Base-by-base conservation (phyloP, 257 asterid genomes). In the Fraxinus quadrangulata region DNA sequence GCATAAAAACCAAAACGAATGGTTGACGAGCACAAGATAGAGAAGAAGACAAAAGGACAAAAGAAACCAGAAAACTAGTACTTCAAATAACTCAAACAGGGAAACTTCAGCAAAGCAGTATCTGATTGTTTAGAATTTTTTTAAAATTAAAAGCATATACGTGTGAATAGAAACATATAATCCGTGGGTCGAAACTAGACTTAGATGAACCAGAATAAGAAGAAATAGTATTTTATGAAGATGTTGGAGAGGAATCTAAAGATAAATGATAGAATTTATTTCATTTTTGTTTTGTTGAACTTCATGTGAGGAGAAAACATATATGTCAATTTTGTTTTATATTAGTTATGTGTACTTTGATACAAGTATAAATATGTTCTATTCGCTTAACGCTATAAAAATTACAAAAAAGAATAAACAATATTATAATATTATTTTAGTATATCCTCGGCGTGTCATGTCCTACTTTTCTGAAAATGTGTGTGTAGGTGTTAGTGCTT, bases 1-100 rank as follows among this genome's bases (percentile, higher is more conserved):
- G 99, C 92, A 88, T 65, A 84, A 28, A 79, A 84, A 83, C 65
- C 39, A 71, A 84, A 81, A 72, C 11, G 47, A 81, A 68, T 37
- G 70, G 65, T 81, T 79, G 74, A 78, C 12, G 73, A 56, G 40
- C 39, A 59, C 39, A 59, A 40, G 75, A 47, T 51, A 77, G 66
- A 74, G 75, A 40, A 30, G 72, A 33, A 33, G 36, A 33, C 36
- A 33, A 33, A 33, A 45, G 26, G 51, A 82, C 30, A 11, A 54
- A 42, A 40, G 71, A 24, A 75, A 19, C 36, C 6, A 16, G 61
- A 28, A 59, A 65, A 8, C 23, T n/a, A 21, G 28, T 71, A 3
- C 37, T 59, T 31, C 70, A 68, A 71, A 49, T 77, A 78, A 82
- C 36, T 26, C 69, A 59, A 8, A 14, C 23, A 30, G 67, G 67